Conservation (phyloP, 129 eudicot species). For the Tagetes erecta region DNA sequence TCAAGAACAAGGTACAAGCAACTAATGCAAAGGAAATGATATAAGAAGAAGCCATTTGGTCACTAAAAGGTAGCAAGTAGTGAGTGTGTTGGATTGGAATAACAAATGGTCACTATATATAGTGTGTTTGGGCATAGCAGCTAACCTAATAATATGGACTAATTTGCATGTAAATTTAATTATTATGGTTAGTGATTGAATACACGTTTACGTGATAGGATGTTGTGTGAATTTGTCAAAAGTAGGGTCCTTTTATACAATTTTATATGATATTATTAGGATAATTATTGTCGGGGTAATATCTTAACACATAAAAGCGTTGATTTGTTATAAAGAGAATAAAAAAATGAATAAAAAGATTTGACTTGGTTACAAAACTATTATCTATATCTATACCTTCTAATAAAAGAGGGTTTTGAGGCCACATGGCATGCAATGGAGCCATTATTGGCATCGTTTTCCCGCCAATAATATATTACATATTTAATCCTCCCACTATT, state of each 20-base stretch:
- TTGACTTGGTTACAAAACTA: no score
- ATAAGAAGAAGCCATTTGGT: conserved; percentile 27
- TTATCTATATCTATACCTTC: no score
- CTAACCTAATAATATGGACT: conserved; percentile 32
- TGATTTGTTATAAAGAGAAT: no score
- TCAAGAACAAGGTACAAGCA: conserved; percentile 34
- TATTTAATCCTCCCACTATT: no score
- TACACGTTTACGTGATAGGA: conserved; percentile 17
- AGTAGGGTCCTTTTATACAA: neutral
- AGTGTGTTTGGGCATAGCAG: conserved; percentile 27
- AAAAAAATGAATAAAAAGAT: no score
- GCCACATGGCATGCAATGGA: no score
- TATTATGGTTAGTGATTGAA: neutral
- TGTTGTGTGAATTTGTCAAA: conserved; percentile 19
- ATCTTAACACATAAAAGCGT: no score
- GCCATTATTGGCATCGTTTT: no score
- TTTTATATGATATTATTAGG: neutral
- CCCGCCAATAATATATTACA: no score
- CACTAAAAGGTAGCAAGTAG: neutral
- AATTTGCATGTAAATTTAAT: neutral
- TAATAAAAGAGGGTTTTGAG: no score
- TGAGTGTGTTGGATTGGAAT: conserved; percentile 13
- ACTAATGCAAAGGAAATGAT: conserved; percentile 19
- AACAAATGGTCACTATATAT: conserved; percentile 17
- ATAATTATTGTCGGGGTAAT: neutral